Evolutionary conservation across 306 rosid species (phyloP), one percentile per base, ranked within the genome.

Genomic region (Quercus parvula): DNA sequence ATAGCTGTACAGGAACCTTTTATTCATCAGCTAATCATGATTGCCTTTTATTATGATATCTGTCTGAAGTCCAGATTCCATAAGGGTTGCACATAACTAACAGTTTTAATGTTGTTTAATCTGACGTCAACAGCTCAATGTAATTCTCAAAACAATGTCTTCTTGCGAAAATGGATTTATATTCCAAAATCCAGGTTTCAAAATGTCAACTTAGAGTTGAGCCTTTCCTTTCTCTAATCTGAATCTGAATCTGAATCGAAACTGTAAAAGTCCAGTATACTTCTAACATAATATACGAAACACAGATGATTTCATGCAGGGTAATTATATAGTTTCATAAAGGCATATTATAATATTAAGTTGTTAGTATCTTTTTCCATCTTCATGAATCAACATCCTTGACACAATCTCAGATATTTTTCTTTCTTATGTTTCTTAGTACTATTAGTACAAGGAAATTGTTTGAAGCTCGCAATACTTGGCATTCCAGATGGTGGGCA

Each of bases 401-500:
- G 82, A 92, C 91, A 12, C 70, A 51, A 81, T 72, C 49, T 80
- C 86, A 94, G 97, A 89, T 92, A 85, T 92, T 90, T 88, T 92
- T 92, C 90, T 85, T 76, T 64, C 70, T 92, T 24, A 94, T 94
- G 97, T 91, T 92, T 81, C 76, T 89, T 64, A 89, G 86, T 5
- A 89, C 98, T 62, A 85, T 81, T 22, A 88, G 84, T 74, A 87
- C 96, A 83, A 89, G 85, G 80, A 94, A 92, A 83, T 67, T 92
- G 70, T 52, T 62, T 73, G 88, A 88, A 80, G 77, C 67, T 88
- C 63, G 92, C 78, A 89, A 86, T 84, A 80, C 77, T 33, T 94
- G 97, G 97, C 98, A 92, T 85, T 91, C 97, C 31, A 92, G 90
- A 59, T 82, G 88, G 91, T 92, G 98, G 98, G 83, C 79, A 62